Percentiles rank a stretch among this genome's conserved stretches.
Conservation (phyloP, 2,329 filamentous ascomycete species). For the Dichotomopilus funicola region DNA sequence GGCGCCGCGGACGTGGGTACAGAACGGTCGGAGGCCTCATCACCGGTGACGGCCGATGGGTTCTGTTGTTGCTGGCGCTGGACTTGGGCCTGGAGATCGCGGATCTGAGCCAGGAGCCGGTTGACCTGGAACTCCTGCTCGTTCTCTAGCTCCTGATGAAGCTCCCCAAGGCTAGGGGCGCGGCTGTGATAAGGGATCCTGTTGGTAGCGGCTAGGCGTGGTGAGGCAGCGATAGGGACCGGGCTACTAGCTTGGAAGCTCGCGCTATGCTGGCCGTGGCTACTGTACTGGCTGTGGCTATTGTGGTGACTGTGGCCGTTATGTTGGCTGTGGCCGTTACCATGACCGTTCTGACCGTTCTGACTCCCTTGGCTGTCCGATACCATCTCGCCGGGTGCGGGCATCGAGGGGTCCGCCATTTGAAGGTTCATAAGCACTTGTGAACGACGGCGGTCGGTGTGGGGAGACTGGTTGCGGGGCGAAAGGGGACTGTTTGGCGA, state of each 20-base stretch:
- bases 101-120: slow-evolving; percentile 69
- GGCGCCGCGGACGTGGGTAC: neutral
- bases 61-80: slow-evolving; percentile 39
- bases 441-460: slow-evolving; percentile 55
- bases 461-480: slow-evolving; percentile 40
- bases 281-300: no score
- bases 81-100: slow-evolving; percentile 62
- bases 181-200: slow-evolving; percentile 58
- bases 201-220: slow-evolving; percentile 37
- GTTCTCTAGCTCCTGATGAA: slow-evolving; percentile 72
- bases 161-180: slow-evolving; percentile 65
- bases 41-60: slow-evolving; percentile 32
- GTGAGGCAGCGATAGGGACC: slow-evolving; percentile 36
- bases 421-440: slow-evolving; percentile 67
- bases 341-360: no score
- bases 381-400: slow-evolving; percentile 62
- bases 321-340: no score
- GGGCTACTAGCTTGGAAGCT: slow-evolving; percentile 36
- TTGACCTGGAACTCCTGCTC: slow-evolving; percentile 78
- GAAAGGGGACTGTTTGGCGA: slow-evolving; percentile 46
- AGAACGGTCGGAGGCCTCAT: slow-evolving; percentile 39
- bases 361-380: slow-evolving; percentile 30
- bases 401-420: slow-evolving; percentile 62
- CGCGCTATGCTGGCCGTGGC: slow-evolving; percentile 10
- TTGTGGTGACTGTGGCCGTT: no score